Conservation (phyloP, 768 basidiomycete species). For the Calocybe gangraenosa region DNA sequence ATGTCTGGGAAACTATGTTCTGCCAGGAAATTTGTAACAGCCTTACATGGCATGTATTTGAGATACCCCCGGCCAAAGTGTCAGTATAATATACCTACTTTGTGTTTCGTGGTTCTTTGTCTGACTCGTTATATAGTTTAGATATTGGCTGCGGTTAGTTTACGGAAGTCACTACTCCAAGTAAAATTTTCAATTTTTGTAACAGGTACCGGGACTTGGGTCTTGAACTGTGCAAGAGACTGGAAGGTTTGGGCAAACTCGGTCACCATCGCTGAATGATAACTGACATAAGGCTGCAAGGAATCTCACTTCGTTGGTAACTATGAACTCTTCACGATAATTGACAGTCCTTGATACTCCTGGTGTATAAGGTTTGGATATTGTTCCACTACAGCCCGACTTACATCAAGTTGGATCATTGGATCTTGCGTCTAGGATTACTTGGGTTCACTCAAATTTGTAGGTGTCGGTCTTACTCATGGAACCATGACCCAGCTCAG, state of each 20-base stretch:
- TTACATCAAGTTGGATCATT: conserved; percentile 53
- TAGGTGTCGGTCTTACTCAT: conserved; percentile 26
- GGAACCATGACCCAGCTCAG: conserved; percentile 1
- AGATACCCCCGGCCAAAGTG: conserved; percentile 58
- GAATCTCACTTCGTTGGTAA: conserved; percentile 61
- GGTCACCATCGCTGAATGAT: conserved; percentile 2
- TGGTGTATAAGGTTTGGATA: conserved; percentile 56
- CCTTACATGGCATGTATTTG: conserved; percentile 63
- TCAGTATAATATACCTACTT: conserved; percentile 29
- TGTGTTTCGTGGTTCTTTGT: conserved; percentile 1
- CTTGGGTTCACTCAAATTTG: conserved; percentile 76
- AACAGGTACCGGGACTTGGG: conserved; percentile 71
- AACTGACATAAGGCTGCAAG: conserved; percentile 24
- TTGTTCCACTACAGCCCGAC: conserved; percentile 71
- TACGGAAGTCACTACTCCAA: background rate
- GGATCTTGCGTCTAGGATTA: conserved; percentile 56
- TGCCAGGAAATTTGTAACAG: conserved; percentile 51
- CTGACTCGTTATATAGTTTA: conserved; percentile 34
- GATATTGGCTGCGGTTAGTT: conserved; percentile 71
- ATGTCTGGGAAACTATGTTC: conserved; percentile 64
- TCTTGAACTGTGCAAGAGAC: conserved; percentile 54
- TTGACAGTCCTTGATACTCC: background rate
- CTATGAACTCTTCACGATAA: background rate
- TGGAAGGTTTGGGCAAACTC: conserved; percentile 52
- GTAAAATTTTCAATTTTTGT: background rate